Evolutionary conservation across 2,329 filamentous ascomycete genomes (phyloP), one percentile per base, ranked within the genome.

Genomic region (Alternaria sp.): DNA sequence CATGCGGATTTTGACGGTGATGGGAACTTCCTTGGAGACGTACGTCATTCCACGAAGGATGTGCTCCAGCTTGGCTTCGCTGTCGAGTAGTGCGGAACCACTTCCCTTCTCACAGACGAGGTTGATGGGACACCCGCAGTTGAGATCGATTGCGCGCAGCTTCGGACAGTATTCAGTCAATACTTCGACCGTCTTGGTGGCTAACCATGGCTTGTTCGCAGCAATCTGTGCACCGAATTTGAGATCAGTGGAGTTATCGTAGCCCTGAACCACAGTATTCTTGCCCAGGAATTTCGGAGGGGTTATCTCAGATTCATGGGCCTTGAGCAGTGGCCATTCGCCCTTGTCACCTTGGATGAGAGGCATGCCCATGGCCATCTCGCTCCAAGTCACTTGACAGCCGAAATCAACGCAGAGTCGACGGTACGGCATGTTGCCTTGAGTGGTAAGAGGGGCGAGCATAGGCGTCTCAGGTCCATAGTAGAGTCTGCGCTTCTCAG

Each of bases 91-190:
- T 2, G 92, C 94, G 21, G 94, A 97, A 4, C 95, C 95, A 39
- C 91, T 92, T 50, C 95, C 95, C 44, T 90, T 85, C 69, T 93
- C 88, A 82, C 88, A 98, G 51, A 99, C 89, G 68, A 97, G 86
- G 74, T 99, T 95, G 73, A 99, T 97, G 4, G 95, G 95, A 73
- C 95, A 99, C 42, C 95, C 95, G 71, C 94, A 98, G 81, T 99
- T 99, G 67, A 99, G 83, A 72, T 99, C 95, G 65, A 99, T 91
- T 37, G 97, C 87, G 34, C 95, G 91, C 21, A 99, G 84, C 69
- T 92, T 87, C 3, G 95, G 93, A 56, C 93, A 88, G 63, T 90
- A 87, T 29, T 85, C 84, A 5, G 89, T 89, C 45, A 99, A 81
- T 3, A 90, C 85, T 76, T 98, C 93, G 0, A 94, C 91, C 0